A percentile compares a stretch with the other conserved stretches of the same genome.
phyloP scores from a whole-genome alignment of 805 yeast species.

The Tanozyma kutaoensis region DNA sequence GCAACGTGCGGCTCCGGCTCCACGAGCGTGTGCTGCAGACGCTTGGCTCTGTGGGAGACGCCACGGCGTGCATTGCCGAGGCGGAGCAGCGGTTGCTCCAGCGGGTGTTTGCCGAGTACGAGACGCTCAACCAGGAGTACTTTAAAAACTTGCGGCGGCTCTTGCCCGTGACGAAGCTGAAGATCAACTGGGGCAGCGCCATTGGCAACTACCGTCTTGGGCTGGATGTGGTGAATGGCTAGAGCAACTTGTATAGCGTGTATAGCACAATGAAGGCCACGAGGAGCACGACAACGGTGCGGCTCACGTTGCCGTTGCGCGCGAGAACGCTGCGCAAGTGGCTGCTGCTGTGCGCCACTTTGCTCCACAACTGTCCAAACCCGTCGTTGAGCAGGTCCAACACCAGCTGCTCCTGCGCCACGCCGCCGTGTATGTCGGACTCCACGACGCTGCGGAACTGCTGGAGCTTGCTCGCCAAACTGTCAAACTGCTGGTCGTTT shows the following conservation, averaged over 20 bases:
- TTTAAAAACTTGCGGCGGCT: conserved; percentile 84
- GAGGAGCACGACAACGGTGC: conserved; percentile 21
- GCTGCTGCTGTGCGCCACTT: conserved; percentile 26
- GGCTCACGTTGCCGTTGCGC: conserved; percentile 26
- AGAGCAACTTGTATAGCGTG: conserved; percentile 23
- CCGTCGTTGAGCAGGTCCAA: conserved; percentile 25
- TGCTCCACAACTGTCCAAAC: conserved; percentile 22
- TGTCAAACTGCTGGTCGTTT: conserved; percentile 28
- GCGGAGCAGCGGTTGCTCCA: too few species aligned
- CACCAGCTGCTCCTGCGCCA: conserved; percentile 26
- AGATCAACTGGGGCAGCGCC: conserved; percentile 90
- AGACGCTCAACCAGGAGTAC: conserved; percentile 60
- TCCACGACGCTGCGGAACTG: conserved; percentile 29
- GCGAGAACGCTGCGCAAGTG: conserved; percentile 26
- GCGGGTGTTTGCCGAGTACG: conserved; percentile 53
- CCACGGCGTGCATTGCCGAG: conserved; percentile 45
- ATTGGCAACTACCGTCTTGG: conserved; percentile 85
- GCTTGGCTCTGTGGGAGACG: too few species aligned
- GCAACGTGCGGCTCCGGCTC: conserved; percentile 69
- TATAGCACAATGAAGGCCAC: conserved; percentile 21
- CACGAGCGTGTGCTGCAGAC: too few species aligned
- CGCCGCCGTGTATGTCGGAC: conserved; percentile 25
- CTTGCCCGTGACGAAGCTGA: conserved; percentile 82
- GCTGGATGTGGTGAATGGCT: conserved; percentile 45
- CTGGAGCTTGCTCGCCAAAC: conserved; percentile 26